Evolutionary conservation across 2,329 filamentous ascomycete genomes (phyloP), one percentile per base, ranked within the genome.

Genomic region (Aspergillus luchuensis): DNA sequence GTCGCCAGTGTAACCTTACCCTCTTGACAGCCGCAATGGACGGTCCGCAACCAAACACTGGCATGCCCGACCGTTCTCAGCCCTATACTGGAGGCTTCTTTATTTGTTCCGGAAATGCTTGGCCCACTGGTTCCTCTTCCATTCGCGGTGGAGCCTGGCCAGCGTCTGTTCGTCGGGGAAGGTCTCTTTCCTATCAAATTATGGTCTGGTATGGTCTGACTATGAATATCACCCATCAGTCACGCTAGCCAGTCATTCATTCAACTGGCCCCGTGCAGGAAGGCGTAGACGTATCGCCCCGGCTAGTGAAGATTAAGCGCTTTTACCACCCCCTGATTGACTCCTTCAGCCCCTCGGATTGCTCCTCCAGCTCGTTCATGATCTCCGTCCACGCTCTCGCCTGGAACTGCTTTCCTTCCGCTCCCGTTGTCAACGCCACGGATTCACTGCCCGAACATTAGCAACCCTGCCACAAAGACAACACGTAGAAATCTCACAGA

Each of bases 371-470:
- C 30, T 77, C 59, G 21, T 69, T 65, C n/a, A 74, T 56, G 8
- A 80, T 75, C 59, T 81, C 79, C 13, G 63, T 65, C 79, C 78
- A 81, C 3, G 79, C 70, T 57, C 73, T 75, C 13, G 69, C 69
- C 58, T 75, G 74, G 17, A 78, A 71, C 43, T 69, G 62, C 30
- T 71, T 72, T 0, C 76, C 78, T 61, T 78, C 69, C 4, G 59
- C n/a, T 2, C 71, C 72, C 5, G 61, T 65, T 1, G 74, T 76
- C 17, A 77, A 61, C 4, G 73, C 72, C 5, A 60, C 61, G 3
- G 72, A 74, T 66, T 75, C 72, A 63, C 74, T 76, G 57, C 17
- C 58, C 56, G 6, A 51, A n/a, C 17, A 54, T 72, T 59, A 71
- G 63, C 39, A 19, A 19, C 25, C 15, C 21, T 30, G n/a, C 38